These are phyloP conservation scores for Mortierella sp. DNA, from an alignment of 371 early-diverging fungal genomes.

Conservation along the genomic window DNA sequence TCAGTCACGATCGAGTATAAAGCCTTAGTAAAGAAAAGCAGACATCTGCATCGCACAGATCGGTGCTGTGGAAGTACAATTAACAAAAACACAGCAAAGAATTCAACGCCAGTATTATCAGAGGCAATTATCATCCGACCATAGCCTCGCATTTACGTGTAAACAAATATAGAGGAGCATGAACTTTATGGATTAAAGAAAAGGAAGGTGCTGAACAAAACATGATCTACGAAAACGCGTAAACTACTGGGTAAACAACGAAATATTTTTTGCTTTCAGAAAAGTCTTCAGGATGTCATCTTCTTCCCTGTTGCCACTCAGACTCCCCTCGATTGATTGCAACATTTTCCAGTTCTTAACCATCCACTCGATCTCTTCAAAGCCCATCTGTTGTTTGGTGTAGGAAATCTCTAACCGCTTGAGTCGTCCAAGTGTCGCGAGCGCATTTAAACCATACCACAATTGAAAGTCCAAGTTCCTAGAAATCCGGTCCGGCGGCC, in stretches of 20 bases:
- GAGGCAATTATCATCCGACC: too few species aligned
- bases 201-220: not conserved
- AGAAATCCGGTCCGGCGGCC: slow-evolving; percentile 6
- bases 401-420: slow-evolving; percentile 3
- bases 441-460: not conserved
- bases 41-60: too few species aligned
- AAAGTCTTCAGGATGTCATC: not conserved
- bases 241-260: not conserved
- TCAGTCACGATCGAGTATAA: too few species aligned
- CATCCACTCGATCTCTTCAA: slow-evolving; percentile 5
- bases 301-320: not conserved
- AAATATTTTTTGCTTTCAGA: slow-evolving; percentile 5
- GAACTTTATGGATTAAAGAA: not conserved
- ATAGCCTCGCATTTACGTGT: too few species aligned
- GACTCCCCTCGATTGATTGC: slow-evolving; percentile 13
- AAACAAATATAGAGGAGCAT: not conserved
- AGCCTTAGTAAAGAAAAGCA: too few species aligned
- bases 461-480: slow-evolving; percentile 14
- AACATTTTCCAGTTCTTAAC: not conserved
- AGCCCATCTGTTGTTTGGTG: slow-evolving; percentile 7
- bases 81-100: too few species aligned
- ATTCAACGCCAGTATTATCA: too few species aligned
- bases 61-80: too few species aligned
- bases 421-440: slow-evolving; percentile 1
- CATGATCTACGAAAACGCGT: not conserved